A percentile compares a stretch with the other conserved stretches of the same genome.
Evolutionary conservation across 352 stramenopile genomes (phyloP).

Genomic region (Plasmopara muralis): DNA sequence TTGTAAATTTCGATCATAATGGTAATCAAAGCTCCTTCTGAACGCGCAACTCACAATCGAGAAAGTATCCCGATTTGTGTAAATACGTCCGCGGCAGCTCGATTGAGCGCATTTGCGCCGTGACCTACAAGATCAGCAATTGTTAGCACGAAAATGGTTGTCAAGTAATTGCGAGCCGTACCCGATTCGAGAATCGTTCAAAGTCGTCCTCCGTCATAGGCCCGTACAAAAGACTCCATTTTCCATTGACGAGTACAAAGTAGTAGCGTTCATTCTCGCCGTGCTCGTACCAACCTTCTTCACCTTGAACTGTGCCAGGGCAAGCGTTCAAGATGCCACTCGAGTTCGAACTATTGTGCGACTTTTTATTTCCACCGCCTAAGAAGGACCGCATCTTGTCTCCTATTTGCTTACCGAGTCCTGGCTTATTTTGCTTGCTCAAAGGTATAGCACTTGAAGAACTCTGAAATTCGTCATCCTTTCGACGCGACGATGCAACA

Average conservation of each 20-base stretch:
- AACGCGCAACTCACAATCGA: conserved; percentile 62
- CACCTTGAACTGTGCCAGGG: conserved; percentile 65
- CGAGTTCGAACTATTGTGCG: conserved; percentile 47
- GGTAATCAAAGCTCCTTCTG: conserved; percentile 19
- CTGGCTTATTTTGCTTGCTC: conserved; percentile 28
- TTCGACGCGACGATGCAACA: conserved; percentile 24
- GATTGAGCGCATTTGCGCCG: conserved; percentile 54
- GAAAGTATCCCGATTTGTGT: conserved; percentile 74
- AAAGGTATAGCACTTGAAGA: conserved; percentile 20
- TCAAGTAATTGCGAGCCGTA: conserved; percentile 16
- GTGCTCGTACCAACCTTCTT: conserved; percentile 86
- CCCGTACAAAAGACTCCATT: conserved; percentile 82
- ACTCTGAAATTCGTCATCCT: conserved; percentile 50
- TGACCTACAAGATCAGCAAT: conserved; percentile 31
- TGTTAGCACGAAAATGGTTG: neutral
- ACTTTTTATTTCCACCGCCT: conserved; percentile 66
- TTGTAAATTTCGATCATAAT: neutral
- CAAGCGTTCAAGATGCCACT: conserved; percentile 80
- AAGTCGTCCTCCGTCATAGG: conserved; percentile 84
- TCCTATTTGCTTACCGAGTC: conserved; percentile 67
- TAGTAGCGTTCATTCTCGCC: conserved; percentile 85
- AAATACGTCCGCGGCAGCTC: conserved; percentile 74
- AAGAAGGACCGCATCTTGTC: conserved; percentile 80
- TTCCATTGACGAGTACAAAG: conserved; percentile 73
- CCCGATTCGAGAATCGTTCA: conserved; percentile 66